These are phyloP conservation scores for Chrysanthemum lavandulifolium DNA, from an alignment of 129 eudicot species.

Conservation along the genomic window DNA sequence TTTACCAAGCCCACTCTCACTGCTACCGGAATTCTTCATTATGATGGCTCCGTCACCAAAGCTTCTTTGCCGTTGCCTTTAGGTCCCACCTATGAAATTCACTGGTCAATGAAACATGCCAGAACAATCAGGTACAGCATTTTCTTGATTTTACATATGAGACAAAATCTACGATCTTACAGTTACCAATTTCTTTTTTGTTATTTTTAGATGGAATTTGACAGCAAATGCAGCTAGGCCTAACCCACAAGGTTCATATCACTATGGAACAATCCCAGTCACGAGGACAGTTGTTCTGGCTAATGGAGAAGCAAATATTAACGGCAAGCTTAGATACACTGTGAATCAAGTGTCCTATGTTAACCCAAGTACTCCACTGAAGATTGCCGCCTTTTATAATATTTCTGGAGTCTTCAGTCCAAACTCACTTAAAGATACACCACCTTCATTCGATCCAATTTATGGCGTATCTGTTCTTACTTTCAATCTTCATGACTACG, in stretches of 20 bases:
- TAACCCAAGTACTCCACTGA: constrained; percentile 71
- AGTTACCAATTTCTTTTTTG: background rate
- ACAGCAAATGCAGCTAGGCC: constrained; percentile 97
- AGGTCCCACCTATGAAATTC: constrained; percentile 60
- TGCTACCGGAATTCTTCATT: constrained; percentile 58
- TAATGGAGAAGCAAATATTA: constrained; percentile 50
- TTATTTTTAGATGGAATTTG: constrained; percentile 59
- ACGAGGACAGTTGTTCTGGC: constrained; percentile 61
- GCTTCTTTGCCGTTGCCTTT: constrained; percentile 55
- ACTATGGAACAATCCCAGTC: constrained; percentile 63
- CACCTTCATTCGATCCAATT: constrained; percentile 41
- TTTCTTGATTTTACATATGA: constrained; percentile 1
- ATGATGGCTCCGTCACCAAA: constrained; percentile 41
- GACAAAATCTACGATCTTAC: background rate
- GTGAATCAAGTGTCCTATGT: constrained; percentile 64
- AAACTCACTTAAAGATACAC: constrained; percentile 37
- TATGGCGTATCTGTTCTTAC: constrained; percentile 53
- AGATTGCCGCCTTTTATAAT: constrained; percentile 74
- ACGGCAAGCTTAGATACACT: constrained; percentile 56
- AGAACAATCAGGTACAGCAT: constrained; percentile 67
- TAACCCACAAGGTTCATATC: constrained; percentile 87
- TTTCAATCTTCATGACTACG: constrained; percentile 56
- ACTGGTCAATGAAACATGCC: constrained; percentile 96
- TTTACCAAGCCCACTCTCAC: constrained; percentile 53
- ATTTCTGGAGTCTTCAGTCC: constrained; percentile 65